A percentile compares a stretch with the other conserved stretches of the same genome.
These are phyloP conservation scores for Parsonsia alboflavescens DNA, from an alignment of 257 asterid genomes.

Conservation along the genomic window DNA sequence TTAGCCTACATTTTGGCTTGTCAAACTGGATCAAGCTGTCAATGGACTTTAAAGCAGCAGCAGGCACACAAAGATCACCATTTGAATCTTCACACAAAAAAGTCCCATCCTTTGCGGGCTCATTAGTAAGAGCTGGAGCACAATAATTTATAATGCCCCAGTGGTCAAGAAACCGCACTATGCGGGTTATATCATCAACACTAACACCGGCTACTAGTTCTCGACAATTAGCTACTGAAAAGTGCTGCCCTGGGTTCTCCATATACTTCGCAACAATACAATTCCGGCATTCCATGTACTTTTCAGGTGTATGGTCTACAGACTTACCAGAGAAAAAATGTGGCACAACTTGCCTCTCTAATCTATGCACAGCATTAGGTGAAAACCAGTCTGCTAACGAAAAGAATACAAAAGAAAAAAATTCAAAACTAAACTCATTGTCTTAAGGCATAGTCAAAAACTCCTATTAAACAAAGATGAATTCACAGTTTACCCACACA, in stretches of 20 bases:
- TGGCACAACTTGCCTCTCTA: slow-evolving; percentile 99
- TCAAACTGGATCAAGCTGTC: slow-evolving; percentile 92
- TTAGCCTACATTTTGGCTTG: slow-evolving; percentile 77
- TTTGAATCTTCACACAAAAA: slow-evolving; percentile 65
- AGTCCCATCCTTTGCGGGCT: slow-evolving; percentile 50
- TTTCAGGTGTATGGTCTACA: slow-evolving; percentile 82
- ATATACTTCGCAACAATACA: slow-evolving; percentile 80
- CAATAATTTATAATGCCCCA: slow-evolving; percentile 97
- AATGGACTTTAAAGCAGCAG: slow-evolving; percentile 75
- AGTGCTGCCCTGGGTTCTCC: slow-evolving; percentile 77
- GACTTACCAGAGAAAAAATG: slow-evolving; percentile 92
- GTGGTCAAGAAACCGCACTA: slow-evolving; percentile 86
- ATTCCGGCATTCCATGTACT: slow-evolving; percentile 87
- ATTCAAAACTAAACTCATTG: not conserved
- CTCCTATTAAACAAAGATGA: not conserved
- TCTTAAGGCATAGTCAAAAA: not conserved
- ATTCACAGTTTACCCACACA: not conserved
- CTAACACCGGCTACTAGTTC: slow-evolving; percentile 58
- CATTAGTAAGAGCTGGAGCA: slow-evolving; percentile 54
- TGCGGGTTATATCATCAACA: slow-evolving; percentile 67
- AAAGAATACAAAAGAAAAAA: slow-evolving; percentile 14
- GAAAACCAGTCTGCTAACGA: slow-evolving; percentile 88
- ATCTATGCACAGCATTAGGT: slow-evolving; percentile 85
- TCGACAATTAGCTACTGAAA: slow-evolving; percentile 64
- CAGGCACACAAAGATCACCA: slow-evolving; percentile 78